Evolutionary conservation across 2,329 filamentous ascomycete genomes (phyloP), one percentile per base, ranked within the genome.

Genomic region (Venturia pyrina): DNA sequence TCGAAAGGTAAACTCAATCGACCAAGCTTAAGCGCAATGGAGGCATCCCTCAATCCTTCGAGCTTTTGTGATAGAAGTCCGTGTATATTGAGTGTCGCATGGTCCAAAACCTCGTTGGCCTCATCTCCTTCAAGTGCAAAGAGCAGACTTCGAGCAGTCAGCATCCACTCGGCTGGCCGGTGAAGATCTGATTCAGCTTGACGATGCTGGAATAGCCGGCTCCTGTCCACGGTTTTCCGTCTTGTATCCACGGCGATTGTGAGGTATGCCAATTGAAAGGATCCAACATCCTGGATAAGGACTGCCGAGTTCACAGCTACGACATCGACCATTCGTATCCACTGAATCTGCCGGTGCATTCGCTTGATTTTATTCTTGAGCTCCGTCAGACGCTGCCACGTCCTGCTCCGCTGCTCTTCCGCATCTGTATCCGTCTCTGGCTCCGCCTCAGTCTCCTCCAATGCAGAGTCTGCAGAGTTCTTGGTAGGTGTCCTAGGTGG

Each of bases 111-210:
- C 75, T 99, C 93, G 66, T 91, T 87, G 1, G 92, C 89, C 66
- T 98, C 92, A 65, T 84, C 84, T 43, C 91, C 92, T 66, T 96
- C 88, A 1, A 91, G 87, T 0, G 91, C 96, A 72, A 99, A 96
- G 7, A 98, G 81, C 60, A 98, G 84, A 75, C 93, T 97, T 67
- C 91, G 87, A 63, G 93, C 77, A 8, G 89, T 89, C 71, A 96
- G 83, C 69, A 96, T 93, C 93, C 96, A 99, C 79, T 99, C 96
- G 1, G 93, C 93, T 48, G 95, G 92, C 60, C 85, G 83, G 70
- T 89, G 87, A 62, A 86, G 80, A 37, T 82, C 81, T 56, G 82
- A 82, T 69, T 85, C 81, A 69, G 87, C 81, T 73, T 87, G 87
- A 76, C 89, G 84, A 73, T 91, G 90, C 70, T 93, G 88, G 76